A percentile compares a stretch with the other conserved stretches of the same genome.
phyloP scores from a whole-genome alignment of 2,329 filamentous ascomycete genomes.

The Cadophora sp. region DNA sequence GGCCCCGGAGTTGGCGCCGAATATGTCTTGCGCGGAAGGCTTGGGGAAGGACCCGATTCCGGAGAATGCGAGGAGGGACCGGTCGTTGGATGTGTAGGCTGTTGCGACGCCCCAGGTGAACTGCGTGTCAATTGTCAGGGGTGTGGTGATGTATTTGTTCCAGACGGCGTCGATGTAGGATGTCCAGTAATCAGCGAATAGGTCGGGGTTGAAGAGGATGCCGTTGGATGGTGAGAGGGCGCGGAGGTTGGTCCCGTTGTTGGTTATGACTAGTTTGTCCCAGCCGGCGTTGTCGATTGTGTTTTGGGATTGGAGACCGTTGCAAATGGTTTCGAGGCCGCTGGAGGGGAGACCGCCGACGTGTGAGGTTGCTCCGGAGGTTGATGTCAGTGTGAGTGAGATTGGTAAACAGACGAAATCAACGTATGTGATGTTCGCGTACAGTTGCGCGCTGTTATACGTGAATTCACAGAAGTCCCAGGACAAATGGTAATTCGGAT shows the following conservation, averaged over 20 bases:
- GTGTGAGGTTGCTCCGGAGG: constrained; percentile 51
- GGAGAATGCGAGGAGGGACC: constrained; percentile 45
- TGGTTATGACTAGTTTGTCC: constrained; percentile 57
- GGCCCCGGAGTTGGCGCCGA: constrained; percentile 68
- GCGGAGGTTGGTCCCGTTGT: constrained; percentile 45
- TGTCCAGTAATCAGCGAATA: constrained; percentile 52
- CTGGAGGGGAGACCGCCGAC: constrained; percentile 60
- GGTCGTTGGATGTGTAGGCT: constrained; percentile 51
- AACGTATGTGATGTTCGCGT: constrained; percentile 75
- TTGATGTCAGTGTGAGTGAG: constrained; percentile 56
- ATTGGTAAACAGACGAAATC: constrained; percentile 75
- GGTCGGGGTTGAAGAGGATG: constrained; percentile 46
- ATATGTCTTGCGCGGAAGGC: constrained; percentile 67
- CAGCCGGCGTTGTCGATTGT: constrained; percentile 61
- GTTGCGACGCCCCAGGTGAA: constrained; percentile 57
- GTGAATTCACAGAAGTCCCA: constrained; percentile 77
- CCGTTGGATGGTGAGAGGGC: constrained; percentile 51
- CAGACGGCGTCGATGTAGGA: constrained; percentile 54
- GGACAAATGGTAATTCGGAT: constrained; percentile 64
- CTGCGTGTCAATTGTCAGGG: constrained; percentile 70
- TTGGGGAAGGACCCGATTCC: constrained; percentile 56
- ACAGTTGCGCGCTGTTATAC: constrained; percentile 65
- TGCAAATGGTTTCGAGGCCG: constrained; percentile 62
- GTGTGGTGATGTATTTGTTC: constrained; percentile 47
- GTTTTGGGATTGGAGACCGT: constrained; percentile 52